Evolutionary conservation across 176 grass and related monocot species (phyloP), one percentile per base, ranked within the genome.

Genomic region (Areca catechu): DNA sequence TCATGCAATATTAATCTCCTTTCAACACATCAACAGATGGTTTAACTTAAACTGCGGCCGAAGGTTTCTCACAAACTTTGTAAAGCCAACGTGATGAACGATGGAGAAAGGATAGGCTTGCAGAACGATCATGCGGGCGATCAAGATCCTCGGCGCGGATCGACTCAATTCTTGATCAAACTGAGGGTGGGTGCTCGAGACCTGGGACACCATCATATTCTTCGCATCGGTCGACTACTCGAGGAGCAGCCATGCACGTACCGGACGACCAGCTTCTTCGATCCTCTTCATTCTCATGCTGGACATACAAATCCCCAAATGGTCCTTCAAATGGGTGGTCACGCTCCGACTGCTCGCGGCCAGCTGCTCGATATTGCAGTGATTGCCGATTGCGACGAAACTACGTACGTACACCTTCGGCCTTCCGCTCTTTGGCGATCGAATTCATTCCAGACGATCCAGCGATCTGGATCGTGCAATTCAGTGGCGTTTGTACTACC

Each of bases 331-430:
- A 58, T 98, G 93, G 0, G 93, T 98, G 29, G 93, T 98, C 48
- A 87, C 93, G 51, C 87, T 91, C 54, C 93, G 74, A 75, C 93
- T 98, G 63, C 83, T 92, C 19, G 93, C 93, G 12, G 93, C 92
- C 57, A 98, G 87, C 76, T 98, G 93, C 84, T 98, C n/a, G n/a
- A n/a, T 98, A 84, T 98, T 89, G 80, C 93, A 98, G 58, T 92
- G 87, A 66, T 98, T 98, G 75, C 93, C 92, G 65, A 98, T 57
- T 16, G 93, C 93, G 1, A 98, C 84, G 4, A 75, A 98, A 56
- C 71, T 92, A 7, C n/a, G n/a, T n/a, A n/a, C n/a, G n/a, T n/a
- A n/a, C n/a, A n/a, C 93, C 93, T 23, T 98, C 93, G 0, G 75
- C 55, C 55, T 76, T 77, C 1, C 81, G 83, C 72, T 98, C 83